Percentiles rank a stretch among this genome's conserved stretches.
These are phyloP conservation scores for Pelargonium myrrhifolium DNA, from an alignment of 441 rosid genomes.

Conservation along the genomic window DNA sequence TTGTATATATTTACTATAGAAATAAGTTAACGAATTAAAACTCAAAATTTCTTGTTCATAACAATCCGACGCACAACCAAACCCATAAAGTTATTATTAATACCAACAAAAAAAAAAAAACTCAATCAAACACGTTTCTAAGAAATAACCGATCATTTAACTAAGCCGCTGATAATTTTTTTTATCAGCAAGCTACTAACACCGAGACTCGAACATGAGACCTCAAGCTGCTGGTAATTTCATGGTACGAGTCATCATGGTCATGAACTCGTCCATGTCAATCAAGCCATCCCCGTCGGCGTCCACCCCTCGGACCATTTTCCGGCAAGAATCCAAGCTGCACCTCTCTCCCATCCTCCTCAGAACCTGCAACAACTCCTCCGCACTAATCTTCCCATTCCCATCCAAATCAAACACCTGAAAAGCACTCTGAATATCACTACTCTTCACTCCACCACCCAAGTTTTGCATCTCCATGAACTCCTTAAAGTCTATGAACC, in stretches of 20 bases:
- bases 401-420: constrained; percentile 41
- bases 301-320: constrained; percentile 45
- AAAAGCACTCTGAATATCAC: constrained; percentile 38
- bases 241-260: constrained; percentile 39
- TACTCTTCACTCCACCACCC: constrained; percentile 29
- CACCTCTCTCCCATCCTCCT: constrained; percentile 43
- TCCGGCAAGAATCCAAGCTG: constrained; percentile 37
- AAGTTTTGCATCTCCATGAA: constrained; percentile 32
- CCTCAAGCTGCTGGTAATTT: constrained; percentile 4
- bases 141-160: no score
- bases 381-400: constrained; percentile 41
- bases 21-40: no score
- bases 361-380: constrained; percentile 44
- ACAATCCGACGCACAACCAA: no score
- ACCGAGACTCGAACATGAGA: no score
- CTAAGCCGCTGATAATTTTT: no score
- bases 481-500: constrained; percentile 42
- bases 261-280: constrained; percentile 40
- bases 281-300: constrained; percentile 40
- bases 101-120: no score
- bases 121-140: no score
- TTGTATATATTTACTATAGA: no score
- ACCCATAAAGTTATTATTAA: no score
- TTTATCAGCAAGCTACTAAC: no score
- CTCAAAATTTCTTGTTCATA: no score